A percentile compares a stretch with the other conserved stretches of the same genome.
These are phyloP conservation scores for Venturia asperata DNA, from an alignment of 2,329 filamentous ascomycete species.

Conservation along the genomic window DNA sequence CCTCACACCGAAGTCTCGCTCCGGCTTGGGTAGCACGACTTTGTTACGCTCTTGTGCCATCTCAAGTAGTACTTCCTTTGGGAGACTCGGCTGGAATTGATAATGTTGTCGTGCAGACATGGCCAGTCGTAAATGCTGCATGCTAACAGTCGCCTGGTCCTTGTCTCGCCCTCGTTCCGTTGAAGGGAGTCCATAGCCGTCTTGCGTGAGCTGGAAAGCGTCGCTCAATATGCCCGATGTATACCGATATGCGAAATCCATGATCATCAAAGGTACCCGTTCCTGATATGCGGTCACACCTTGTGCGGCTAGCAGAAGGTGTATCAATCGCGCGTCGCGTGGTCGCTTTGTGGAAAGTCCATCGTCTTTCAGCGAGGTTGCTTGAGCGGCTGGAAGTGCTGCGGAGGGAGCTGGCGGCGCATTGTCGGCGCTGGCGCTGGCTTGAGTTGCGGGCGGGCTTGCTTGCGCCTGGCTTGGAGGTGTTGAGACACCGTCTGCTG, in stretches of 20 bases:
- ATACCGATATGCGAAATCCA: slow-evolving; percentile 83
- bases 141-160: slow-evolving; percentile 13
- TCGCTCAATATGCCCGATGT: slow-evolving; percentile 65
- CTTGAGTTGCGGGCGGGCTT: slow-evolving; percentile 23
- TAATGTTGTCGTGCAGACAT: slow-evolving; percentile 61
- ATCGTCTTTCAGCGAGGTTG: slow-evolving; percentile 30
- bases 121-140: slow-evolving; percentile 53
- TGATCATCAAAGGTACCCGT: slow-evolving; percentile 72
- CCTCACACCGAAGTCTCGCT: slow-evolving; percentile 50
- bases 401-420: slow-evolving; percentile 21
- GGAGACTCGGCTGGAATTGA: slow-evolving; percentile 52
- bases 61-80: slow-evolving; percentile 69
- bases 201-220: slow-evolving; percentile 59
- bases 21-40: slow-evolving; percentile 52
- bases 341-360: slow-evolving; percentile 38
- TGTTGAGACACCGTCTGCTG: slow-evolving; percentile 32
- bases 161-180: slow-evolving; percentile 9
- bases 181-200: slow-evolving; percentile 50
- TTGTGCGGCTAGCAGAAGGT: slow-evolving; percentile 70
- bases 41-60: slow-evolving; percentile 66
- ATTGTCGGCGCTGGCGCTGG: slow-evolving; percentile 16
- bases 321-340: slow-evolving; percentile 71
- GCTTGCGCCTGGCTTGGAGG: slow-evolving; percentile 27
- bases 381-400: slow-evolving; percentile 27
- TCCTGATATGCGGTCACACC: slow-evolving; percentile 75